Base-by-base conservation (phyloP, 2,329 filamentous ascomycete species). In the Aspergillus ochraceus region DNA sequence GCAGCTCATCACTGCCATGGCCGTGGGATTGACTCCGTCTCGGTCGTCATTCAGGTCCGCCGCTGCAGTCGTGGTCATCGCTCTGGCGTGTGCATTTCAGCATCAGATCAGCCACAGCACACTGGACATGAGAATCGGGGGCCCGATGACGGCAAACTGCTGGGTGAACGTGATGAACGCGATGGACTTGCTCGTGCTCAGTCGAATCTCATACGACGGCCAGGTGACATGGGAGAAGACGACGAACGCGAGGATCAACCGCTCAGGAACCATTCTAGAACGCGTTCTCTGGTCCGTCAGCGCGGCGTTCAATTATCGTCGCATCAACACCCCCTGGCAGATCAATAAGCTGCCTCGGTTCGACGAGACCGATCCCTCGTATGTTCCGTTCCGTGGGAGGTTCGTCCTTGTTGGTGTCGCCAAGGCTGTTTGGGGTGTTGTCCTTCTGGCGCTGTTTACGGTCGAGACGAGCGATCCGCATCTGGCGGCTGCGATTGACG, bases 91-190 rank as follows among this genome's bases (percentile, higher is more conserved):
- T 19, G 53, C 55, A 0, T 47, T 67, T 20, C 64, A 65, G 39
- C 2, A 12, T 3, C 52, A 52, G 10, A 58, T 62, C 20, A 26
- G 45, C 1, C 19, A 42, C 6, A 49, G 58, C 6, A 57, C 60
- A 11, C 39, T 30, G 0, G 62, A 56, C 5, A 63, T 61, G 0
- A 49, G 61, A 10, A 22, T 59, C 3, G 57, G 55, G 2, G 66
- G 62, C 1, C 66, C 66, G 0, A 4, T 67, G 2, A 64, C 57
- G 1, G 64, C 65, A 0, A 67, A 63, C 55, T 66, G 65, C 42
- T 67, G 65, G 66, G 61, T 67, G 29, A 66, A 64, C 9, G 66
- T 67, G 10, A 46, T 68, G 14, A 68, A 67, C 45, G 64, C 60
- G 11, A 52, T 67, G 17, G 66, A 68, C 20, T 24, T 68, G 47